Evolutionary conservation across 768 basidiomycete species (phyloP), one percentile per base, ranked within the genome.

Genomic region (Heimioporus sp.): DNA sequence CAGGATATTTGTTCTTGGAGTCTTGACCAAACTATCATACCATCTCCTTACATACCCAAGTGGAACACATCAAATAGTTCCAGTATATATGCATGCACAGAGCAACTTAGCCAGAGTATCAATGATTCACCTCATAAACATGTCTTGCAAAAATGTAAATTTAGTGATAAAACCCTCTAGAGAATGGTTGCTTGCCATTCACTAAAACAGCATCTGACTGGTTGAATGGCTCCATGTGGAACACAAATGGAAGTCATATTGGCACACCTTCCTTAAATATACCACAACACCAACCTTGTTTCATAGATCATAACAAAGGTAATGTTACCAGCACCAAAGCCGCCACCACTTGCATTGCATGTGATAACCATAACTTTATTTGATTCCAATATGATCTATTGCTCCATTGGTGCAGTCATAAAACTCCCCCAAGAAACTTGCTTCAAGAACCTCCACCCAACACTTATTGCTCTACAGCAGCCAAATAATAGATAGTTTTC

Each of bases 171-270:
- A 10, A 15, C 51, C 46, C 31, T 20, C 35, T 4, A 12, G 20
- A 20, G 2, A 43, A 43, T 9, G 13, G 15, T 1, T 31, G 2
- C n/a, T n/a, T 2, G 9, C 9, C 6, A 65, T 83, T 44, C 61
- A 87, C 92, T 65, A 92, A 72, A 41, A 92, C 83, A 37, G 85
- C 93, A 62, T 90, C 88, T 2, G 93, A 88, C 64, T 95, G 92
- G 69, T 98, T 91, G 63, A 79, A 85, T 5, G 93, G 92, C 9
- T 91, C 91, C 91, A 93, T 89, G 65, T 92, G 90, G 32, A 52
- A 54, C 55, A 42, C 35, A 48, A 43, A n/a, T n/a, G 36, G 49
- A 45, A n/a, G 28, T 51, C 17, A 5, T 5, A 47, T 64, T 37
- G 61, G 24, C 38, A 30, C 9, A 16, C 2, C 17, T 21, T 40